Base-by-base conservation (phyloP, 352 stramenopile species). In the Poterioochromonas sp. region DNA sequence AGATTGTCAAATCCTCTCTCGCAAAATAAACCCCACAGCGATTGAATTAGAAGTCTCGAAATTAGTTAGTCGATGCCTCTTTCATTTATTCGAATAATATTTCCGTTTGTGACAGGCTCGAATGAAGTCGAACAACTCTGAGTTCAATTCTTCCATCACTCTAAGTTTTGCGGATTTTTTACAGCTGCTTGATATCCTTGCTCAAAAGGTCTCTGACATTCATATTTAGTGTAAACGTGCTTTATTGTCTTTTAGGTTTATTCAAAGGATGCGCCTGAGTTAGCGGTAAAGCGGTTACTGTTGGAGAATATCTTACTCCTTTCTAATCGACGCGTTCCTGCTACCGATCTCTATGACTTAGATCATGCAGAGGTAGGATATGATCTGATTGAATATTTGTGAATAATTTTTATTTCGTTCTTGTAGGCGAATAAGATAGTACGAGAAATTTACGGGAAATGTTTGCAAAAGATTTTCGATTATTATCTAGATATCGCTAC, bases 81-180 rank as follows among this genome's bases (percentile, higher is more conserved):
- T 26, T 58, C 47, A 26, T 58, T 58, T 15, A 26, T 58, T 15
- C 26, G 15, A 58, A 26, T 26, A 26, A 58, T 58, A 15, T 15
- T 58, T 26, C 15, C 47, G n/a, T 65, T 65, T 65, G 5, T 65
- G 8, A 65, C 8, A 5, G 5, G 8, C 5, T 65, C 5, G 54
- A 71, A 71, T 1, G 1, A 71, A 71, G 41, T 1, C 8, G 26
- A n/a, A 47, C 39, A 44, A 26, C 3, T 11, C 34, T 43, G 62
- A 44, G 11, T 22, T 43, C 3, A 71, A 22, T 44, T 5, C 32
- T 29, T 22, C 29, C 39, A 29, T 71, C 8, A 71, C 34, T 5
- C 39, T 74, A 5, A 74, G 12, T n/a, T 74, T 74, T 39, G 37
- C 15, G 5, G 65, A 74, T 54, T 74, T 74, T 35, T 26, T 74